These are phyloP conservation scores for Omphalotus guepiniiformis DNA, from an alignment of 768 basidiomycete species.

Conservation along the genomic window DNA sequence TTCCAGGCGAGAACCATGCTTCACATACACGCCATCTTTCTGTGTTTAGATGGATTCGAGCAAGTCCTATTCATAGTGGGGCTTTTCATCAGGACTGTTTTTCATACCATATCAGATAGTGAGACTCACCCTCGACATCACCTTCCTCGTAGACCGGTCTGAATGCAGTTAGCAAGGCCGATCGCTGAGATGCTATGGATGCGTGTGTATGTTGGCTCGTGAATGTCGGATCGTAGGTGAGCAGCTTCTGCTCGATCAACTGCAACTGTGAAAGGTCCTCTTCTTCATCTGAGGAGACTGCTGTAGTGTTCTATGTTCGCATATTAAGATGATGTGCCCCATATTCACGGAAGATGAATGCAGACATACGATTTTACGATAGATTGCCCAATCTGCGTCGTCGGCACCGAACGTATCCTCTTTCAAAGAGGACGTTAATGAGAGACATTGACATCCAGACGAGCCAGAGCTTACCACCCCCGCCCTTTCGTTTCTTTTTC, in stretches of 20 bases:
- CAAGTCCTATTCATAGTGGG: too few relatives aligned
- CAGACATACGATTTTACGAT: conserved; percentile 83
- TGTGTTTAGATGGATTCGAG: conserved; percentile 83
- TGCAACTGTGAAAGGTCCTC: conserved; percentile 78
- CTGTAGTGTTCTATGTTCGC: conserved; percentile 49
- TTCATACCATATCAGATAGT: too few relatives aligned
- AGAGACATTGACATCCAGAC: background rate
- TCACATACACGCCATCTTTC: conserved; percentile 92
- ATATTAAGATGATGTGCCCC: background rate
- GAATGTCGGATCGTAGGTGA: conserved; percentile 83
- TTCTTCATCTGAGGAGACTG: conserved; percentile 82
- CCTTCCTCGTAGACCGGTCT: conserved; percentile 74
- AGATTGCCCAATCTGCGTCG: conserved; percentile 96
- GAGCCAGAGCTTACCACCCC: conserved; percentile 50
- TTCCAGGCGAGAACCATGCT: conserved; percentile 87
- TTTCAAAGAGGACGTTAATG: conserved; percentile 21
- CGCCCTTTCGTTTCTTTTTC: conserved; percentile 82
- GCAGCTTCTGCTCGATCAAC: conserved; percentile 72
- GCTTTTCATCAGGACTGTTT: too few relatives aligned
- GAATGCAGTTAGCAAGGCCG: conserved; percentile 85
- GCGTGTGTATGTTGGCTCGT: conserved; percentile 78
- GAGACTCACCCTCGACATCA: conserved; percentile 52
- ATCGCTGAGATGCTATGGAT: conserved; percentile 68
- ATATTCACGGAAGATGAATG: background rate
- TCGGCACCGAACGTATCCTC: conserved; percentile 94